These are phyloP conservation scores for Posidonia australis DNA, from an alignment of 106 monocot genomes.

Conservation along the genomic window DNA sequence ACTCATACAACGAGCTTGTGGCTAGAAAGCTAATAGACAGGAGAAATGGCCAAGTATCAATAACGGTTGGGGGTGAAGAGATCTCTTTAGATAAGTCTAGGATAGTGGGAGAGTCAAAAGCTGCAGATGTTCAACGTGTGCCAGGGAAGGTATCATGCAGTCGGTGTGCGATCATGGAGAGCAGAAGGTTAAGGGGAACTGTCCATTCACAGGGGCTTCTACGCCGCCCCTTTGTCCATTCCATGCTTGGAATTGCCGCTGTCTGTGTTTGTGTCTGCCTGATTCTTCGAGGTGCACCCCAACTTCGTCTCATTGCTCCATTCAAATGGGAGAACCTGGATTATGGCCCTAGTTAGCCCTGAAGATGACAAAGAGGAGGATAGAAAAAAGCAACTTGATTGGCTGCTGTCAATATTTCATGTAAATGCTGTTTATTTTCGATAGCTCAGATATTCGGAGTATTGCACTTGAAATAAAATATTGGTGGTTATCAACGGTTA, in stretches of 20 bases:
- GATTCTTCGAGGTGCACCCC: conserved; percentile 47
- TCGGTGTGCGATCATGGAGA: conserved; percentile 9
- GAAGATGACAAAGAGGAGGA: neutral
- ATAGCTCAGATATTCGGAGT: neutral
- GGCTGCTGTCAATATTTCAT: neutral
- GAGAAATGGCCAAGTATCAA: conserved; percentile 26
- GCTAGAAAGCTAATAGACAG: conserved; percentile 26
- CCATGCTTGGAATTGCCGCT: conserved; percentile 70
- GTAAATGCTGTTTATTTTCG: conserved; percentile 3
- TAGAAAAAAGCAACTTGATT: neutral
- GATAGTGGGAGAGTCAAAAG: conserved; percentile 5
- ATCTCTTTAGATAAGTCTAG: conserved; percentile 7
- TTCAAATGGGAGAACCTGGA: conserved; percentile 76
- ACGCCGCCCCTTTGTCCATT: conserved; percentile 45
- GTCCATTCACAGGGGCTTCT: conserved; percentile 35
- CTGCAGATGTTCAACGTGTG: neutral
- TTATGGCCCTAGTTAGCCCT: conserved; percentile 35
- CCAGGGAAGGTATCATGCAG: neutral
- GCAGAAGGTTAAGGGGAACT: conserved; percentile 5
- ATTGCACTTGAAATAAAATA: neutral
- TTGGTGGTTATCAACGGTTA: neutral
- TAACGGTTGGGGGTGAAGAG: conserved; percentile 14
- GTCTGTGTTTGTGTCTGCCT: conserved; percentile 83
- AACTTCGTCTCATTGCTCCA: conserved; percentile 36
- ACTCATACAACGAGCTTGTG: conserved; percentile 28